Base-by-base conservation (phyloP, 2,329 filamentous ascomycete genomes). In the Fusarium guadeloupense region DNA sequence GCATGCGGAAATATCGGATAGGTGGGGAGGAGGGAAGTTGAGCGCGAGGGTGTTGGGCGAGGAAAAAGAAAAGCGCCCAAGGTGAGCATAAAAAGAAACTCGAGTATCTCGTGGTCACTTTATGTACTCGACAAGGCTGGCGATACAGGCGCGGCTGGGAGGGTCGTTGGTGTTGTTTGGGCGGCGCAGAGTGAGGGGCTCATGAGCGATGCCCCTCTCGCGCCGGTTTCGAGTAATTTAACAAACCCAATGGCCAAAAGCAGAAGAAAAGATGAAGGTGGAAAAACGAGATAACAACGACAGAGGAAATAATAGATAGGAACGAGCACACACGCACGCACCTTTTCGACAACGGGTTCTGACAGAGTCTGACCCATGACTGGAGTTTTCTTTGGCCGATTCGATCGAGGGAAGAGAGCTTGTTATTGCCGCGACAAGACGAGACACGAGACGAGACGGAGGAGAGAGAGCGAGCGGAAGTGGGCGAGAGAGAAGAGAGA, bases 341-440 rank as follows among this genome's bases (percentile, higher is more conserved):
- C 95, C 93, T 99, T 99, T 77, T 98, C 95, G 78, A 97, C 91
- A 74, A 99, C 93, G 74, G 95, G 95, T 85, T 99, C 95, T 74
- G 94, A 98, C 76, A 99, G 89, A 79, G 95, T 99, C 85, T 99
- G 95, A 86, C 95, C 95, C 95, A 99, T 99, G 80, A 65, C 67
- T 73, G 49, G 48, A 61, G 40, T 50, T 63, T 58, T 45, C 50
- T 54, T 34, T 63, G 49, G 38, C 58, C 52, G 60, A 48, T 68
- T 68, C 66, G 66, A 59, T 65, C 62, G 69, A 66, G 44, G 69
- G 64, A 65, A 59, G 64, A 65, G 59, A 62, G 68, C 68, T 69
- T 66, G 62, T 42, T 49, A 51, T 54, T 54, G 62, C 60, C 49
- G 45, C 39, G 66, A 64, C 57, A 44, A 59, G 53, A n/a, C n/a